Base-by-base conservation (phyloP, 441 rosid genomes). In the Gossypium schwendimanii region DNA sequence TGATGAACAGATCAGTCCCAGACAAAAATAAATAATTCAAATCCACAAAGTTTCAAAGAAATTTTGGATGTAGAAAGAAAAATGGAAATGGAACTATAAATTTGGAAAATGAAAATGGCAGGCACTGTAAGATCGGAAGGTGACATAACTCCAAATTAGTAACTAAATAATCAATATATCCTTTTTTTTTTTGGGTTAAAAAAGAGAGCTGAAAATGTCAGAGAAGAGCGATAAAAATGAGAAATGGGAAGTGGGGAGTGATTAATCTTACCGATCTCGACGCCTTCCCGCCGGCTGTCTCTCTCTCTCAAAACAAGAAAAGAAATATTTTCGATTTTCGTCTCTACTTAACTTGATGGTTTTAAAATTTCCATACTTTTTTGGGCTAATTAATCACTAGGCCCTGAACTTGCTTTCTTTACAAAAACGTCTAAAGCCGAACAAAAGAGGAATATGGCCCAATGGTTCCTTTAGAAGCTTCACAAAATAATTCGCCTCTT, bases 231-330 rank as follows among this genome's bases (percentile, higher is more conserved):
- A 39, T 3, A 15, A 69, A 71, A 67, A 24, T 10, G 11, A 33
- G 47, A 36, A 61, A 50, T 41, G 76, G 24, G 61, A 55, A 24
- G 47, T 45, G 78, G 20, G 71, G 65, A 21, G 33, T 17, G 71
- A 9, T 33, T 39, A 21, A 65, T 44, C 63, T 76, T 79, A 83
- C 91, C 88, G 80, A 75, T 80, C 76, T 76, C 59, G 78, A 69
- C 21, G 44, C 54, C 75, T 77, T 81, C 86, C 79, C 79, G 83
- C 85, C 80, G 81, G 81, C 82, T 3, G 47, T 47, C 76, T 77
- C 76, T 65, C 59, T 20, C 44, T 39, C 41, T 36, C 3, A 39
- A 39, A 39, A 39, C 9, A 39, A 39, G 3, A 39, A 36, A 1
- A 39, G 11, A 7, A 39, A 15, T 60, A 36, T 17, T 36, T 62